Base-by-base conservation (phyloP, 192 early-diverging fungal species). In the Coemansia sp. region DNA sequence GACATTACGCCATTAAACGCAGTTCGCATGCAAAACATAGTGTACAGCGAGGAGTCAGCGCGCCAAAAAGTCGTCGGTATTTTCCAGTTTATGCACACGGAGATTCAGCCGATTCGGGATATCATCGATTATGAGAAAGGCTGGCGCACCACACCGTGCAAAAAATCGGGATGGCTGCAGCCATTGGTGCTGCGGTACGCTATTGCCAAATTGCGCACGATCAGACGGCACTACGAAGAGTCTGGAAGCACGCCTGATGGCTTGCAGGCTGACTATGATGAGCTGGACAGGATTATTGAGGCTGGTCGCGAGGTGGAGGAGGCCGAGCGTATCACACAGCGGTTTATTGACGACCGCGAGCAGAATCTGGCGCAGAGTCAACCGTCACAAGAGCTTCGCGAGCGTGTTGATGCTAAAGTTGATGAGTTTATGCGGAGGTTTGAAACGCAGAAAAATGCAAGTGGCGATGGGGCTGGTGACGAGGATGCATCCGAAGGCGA, bases 131-230 rank as follows among this genome's bases (percentile, higher is more conserved):
- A 81, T 16, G 19, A 62, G 3, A 29, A n/a, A 6, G 78, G 72
- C 6, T 55, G 68, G 52, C 65, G 78, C 5, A 58, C 38, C 25
- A 62, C 17, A 1, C 59, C 69, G 7, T 72, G 72, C 51, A 59
- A 81, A 29, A 38, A 61, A 7, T 75, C 78, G 48, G 78, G 78
- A 29, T 81, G 78, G 78, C 59, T 81, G 17, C 63, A 75, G 12
- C 49, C 51, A 3, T 68, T 73, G 16, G 12, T 81, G 21, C 11
- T 58, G 51, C 49, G 59, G 27, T 25, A 41, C 16, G 75, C 72
- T 12, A 72, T 69, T 21, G 4, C 3, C 10, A 75, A 74, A 62
- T 29, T 70, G 17, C 68, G 65, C 22, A 27, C 22, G 8, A 4
- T 71, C 11, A 67, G 64, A 21, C 59, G 58, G 10, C 12, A 23